A percentile compares a stretch with the other conserved stretches of the same genome.
Evolutionary conservation across 164 flowering plant species (phyloP).

Genomic region (Vitis labrusca): DNA sequence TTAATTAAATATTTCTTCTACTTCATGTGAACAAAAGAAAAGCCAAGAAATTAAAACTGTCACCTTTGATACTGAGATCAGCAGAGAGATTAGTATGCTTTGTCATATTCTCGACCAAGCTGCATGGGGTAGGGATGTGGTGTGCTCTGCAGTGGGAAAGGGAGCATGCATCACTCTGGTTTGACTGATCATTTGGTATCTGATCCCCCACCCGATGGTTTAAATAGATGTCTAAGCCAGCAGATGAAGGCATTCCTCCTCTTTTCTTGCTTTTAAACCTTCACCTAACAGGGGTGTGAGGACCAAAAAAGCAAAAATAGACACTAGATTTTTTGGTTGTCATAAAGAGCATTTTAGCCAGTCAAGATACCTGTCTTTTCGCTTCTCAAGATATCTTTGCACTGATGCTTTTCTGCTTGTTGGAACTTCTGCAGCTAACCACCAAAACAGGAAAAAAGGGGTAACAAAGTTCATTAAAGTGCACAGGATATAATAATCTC

Average conservation of each 20-base stretch:
- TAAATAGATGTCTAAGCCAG: constrained; percentile 27
- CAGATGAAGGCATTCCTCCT: constrained; percentile 20
- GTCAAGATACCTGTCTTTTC: constrained; percentile 63
- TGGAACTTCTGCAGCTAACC: constrained; percentile 39
- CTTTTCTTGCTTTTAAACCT: constrained; percentile 41
- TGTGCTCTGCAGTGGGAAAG: constrained; percentile 26
- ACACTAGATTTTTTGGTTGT: not conserved
- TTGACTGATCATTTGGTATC: constrained; percentile 20
- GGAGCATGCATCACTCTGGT: constrained; percentile 16
- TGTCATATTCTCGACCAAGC: constrained; percentile 23
- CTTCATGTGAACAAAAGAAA: not conserved
- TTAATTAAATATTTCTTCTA: not conserved
- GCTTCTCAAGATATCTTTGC: constrained; percentile 66
- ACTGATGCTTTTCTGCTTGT: constrained; percentile 60
- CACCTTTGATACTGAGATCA: constrained; percentile 20
- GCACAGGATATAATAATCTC: not conserved
- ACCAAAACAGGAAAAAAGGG: not conserved
- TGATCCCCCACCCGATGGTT: constrained; percentile 26
- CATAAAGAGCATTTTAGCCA: constrained; percentile 1
- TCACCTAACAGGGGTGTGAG: constrained; percentile 37
- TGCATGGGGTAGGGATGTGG: constrained; percentile 14
- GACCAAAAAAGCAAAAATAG: constrained; percentile 10
- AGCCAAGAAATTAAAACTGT: not conserved
- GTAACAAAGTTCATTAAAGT: not conserved
- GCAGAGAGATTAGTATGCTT: constrained; percentile 15